Conservation (phyloP, 2,329 filamentous ascomycete genomes). For the Bipolaris zeicola region DNA sequence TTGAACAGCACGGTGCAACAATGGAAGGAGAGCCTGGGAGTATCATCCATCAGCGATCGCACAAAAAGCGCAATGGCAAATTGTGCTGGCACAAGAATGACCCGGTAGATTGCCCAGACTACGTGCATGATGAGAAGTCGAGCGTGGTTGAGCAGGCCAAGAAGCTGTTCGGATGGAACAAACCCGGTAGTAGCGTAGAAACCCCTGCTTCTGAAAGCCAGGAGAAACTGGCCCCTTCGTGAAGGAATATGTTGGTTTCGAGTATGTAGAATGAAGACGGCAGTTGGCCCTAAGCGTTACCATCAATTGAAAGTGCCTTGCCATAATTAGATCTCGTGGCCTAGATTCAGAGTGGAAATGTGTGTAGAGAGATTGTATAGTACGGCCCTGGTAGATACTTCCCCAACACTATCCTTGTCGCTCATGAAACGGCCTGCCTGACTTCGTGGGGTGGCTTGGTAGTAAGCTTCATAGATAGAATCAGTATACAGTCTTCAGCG, state of each 20-base stretch:
- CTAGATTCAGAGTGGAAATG: not conserved
- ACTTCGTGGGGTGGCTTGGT: not conserved
- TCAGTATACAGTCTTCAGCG: not conserved
- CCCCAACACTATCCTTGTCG: not conserved
- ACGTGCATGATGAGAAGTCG: not conserved
- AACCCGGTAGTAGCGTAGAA: not conserved
- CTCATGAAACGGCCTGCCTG: not conserved
- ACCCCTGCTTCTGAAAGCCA: not conserved
- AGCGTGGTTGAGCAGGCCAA: not conserved
- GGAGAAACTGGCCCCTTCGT: not conserved
- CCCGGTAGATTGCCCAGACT: not conserved
- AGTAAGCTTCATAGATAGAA: not conserved
- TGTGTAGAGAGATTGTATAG: not conserved
- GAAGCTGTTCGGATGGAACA: not conserved
- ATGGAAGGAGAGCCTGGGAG: slow-evolving; percentile 1
- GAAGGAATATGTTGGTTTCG: not conserved
- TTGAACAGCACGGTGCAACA: slow-evolving; percentile 1
- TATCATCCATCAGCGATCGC: not conserved
- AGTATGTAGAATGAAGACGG: not conserved
- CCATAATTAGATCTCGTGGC: not conserved
- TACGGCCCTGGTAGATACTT: not conserved
- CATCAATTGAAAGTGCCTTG: not conserved
- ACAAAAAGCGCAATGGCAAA: not conserved
- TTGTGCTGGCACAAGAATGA: not conserved
- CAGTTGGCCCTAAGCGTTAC: not conserved